Conservation (phyloP, 257 asterid species). For the Salvia rosmarinus region DNA sequence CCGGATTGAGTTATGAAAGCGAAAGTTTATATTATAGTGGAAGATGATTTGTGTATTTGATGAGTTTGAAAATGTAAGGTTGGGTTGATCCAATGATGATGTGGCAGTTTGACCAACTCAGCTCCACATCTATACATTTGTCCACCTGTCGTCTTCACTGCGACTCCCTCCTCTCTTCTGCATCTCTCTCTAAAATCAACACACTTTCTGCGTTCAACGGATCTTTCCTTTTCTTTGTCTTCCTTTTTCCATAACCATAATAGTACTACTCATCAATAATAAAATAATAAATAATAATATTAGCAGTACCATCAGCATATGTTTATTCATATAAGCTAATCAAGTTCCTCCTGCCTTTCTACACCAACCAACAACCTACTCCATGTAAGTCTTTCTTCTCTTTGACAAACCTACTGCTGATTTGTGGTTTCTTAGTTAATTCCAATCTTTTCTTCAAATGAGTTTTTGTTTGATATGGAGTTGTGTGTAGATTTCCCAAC, state of each 20-base stretch:
- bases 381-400: constrained; percentile 45
- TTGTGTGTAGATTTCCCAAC: constrained; percentile 5
- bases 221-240: not conserved
- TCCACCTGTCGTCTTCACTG: constrained; percentile 29
- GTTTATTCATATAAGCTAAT: constrained; percentile 31
- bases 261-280: not conserved
- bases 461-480: constrained; percentile 31
- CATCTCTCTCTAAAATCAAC: constrained; percentile 14
- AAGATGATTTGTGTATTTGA: too few species aligned
- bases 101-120: constrained; percentile 46
- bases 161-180: not conserved
- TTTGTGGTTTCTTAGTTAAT: constrained; percentile 6
- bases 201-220: constrained; percentile 30
- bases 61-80: too few species aligned
- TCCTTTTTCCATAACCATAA: not conserved
- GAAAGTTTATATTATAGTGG: too few species aligned
- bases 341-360: constrained; percentile 41
- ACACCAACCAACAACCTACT: constrained; percentile 37
- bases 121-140: constrained; percentile 35
- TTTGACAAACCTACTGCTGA: not conserved
- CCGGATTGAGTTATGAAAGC: too few species aligned
- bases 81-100: constrained; percentile 28
- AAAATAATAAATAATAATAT: constrained; percentile 5
- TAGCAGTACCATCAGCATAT: not conserved
- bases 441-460: not conserved